A percentile compares a stretch with the other conserved stretches of the same genome.
These are phyloP conservation scores for Diaporthe helianthi DNA, from an alignment of 2,329 filamentous ascomycete species.

Conservation along the genomic window DNA sequence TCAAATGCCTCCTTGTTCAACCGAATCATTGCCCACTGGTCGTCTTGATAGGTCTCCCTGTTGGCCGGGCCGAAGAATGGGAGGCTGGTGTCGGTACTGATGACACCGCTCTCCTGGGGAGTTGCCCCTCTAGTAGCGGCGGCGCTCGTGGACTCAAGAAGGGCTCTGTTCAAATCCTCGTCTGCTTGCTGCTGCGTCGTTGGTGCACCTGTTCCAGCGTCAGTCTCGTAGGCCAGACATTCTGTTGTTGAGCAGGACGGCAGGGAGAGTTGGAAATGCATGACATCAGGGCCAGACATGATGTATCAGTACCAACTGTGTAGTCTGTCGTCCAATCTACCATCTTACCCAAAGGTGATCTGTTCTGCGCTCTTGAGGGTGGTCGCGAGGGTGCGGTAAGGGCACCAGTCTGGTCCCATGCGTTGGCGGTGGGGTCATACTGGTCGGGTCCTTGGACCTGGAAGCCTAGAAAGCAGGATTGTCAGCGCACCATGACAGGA, in stretches of 20 bases:
- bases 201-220: slow-evolving; percentile 36
- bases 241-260: slow-evolving; percentile 31
- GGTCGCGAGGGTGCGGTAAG: slow-evolving; percentile 64
- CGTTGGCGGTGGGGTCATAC: slow-evolving; percentile 17
- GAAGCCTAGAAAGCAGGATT: slow-evolving; percentile 22
- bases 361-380: slow-evolving; percentile 65
- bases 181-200: slow-evolving; percentile 55
- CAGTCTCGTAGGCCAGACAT: slow-evolving; percentile 29
- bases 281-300: slow-evolving; percentile 28
- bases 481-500: background rate
- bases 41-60: slow-evolving; percentile 59
- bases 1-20: slow-evolving; percentile 45
- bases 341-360: slow-evolving; percentile 62
- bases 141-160: slow-evolving; percentile 57
- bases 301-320: slow-evolving; percentile 48
- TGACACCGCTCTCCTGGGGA: slow-evolving; percentile 60
- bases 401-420: slow-evolving; percentile 40
- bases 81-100: slow-evolving; percentile 46
- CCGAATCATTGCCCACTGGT: slow-evolving; percentile 66
- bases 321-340: slow-evolving; percentile 55
- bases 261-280: slow-evolving; percentile 1
- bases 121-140: slow-evolving; percentile 54
- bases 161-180: slow-evolving; percentile 61
- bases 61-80: slow-evolving; percentile 67
- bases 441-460: slow-evolving; percentile 32